Base-by-base conservation (phyloP, 192 early-diverging fungal species). In the Coemansia sp. region DNA sequence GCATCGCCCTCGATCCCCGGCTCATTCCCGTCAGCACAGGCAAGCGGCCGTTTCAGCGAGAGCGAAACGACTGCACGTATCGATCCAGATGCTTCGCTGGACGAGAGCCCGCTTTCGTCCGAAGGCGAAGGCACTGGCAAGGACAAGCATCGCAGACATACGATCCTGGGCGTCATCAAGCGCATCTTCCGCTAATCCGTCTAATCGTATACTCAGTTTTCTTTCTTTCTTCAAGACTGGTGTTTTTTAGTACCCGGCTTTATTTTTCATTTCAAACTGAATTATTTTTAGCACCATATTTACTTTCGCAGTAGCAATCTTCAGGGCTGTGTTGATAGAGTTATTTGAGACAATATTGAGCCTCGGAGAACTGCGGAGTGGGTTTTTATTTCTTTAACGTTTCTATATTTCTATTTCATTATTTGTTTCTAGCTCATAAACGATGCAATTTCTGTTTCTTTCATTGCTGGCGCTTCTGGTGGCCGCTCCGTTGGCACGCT, bases 161-260 rank as follows among this genome's bases (percentile, higher is more conserved):
- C 73, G 4, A 76, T 81, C 42, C 59, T 81, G 70, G 79, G 79
- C 60, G 79, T 81, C 9, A 70, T 81, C 49, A 81, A 81, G 68
- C 73, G 79, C 60, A 81, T 81, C 19, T 81, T 81, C 79, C 79
- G 79, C 56, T 81, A 37, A 68, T 38, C 23, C 9, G 32, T 11
- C 52, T 8, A 4, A 6, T 32, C 43, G 18, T 38, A 32, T 32
- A 32, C 32, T 32, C 32, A 7, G 13, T 32, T 13, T 16, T 49
- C 3, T 56, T 56, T 10, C 7, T 13, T 59, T 59, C 57, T 59
- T 23, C 57, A 8, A n/a, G 21, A 6, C 9, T 44, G 56, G n/a
- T 37, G 19, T 44, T 64, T 32, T 32, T 45, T 45, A 15, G 7
- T 54, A 9, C 19, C 11, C 26, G 3, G 6, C 6, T 26, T 6